Evolutionary conservation across 768 basidiomycete genomes (phyloP).

Genomic region (Cubamyces lactineus): DNA sequence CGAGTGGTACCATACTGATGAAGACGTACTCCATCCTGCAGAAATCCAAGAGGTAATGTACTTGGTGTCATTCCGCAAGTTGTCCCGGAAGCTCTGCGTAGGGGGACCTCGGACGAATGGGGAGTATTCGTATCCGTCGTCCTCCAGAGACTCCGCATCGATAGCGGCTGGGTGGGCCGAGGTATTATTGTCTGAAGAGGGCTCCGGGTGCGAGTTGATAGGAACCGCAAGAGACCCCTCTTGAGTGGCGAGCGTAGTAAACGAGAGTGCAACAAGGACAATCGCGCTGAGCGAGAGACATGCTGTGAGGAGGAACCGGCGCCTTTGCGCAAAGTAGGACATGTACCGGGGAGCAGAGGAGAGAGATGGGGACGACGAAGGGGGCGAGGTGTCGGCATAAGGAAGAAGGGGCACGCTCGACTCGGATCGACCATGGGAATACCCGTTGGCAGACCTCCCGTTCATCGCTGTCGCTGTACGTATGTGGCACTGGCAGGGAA

Average conservation of each 20-base stretch:
- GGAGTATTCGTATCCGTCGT: slow-evolving; percentile 22
- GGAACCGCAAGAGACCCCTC: neutral
- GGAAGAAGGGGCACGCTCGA: slow-evolving; percentile 33
- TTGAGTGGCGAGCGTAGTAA: neutral
- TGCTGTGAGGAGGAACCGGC: slow-evolving; percentile 31
- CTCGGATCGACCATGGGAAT: slow-evolving; percentile 25
- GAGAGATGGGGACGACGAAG: slow-evolving; percentile 18
- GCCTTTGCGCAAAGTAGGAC: slow-evolving; percentile 13
- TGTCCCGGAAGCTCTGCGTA: slow-evolving; percentile 64
- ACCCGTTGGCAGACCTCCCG: slow-evolving; percentile 9
- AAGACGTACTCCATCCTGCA: slow-evolving; percentile 65
- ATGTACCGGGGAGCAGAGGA: slow-evolving; percentile 17
- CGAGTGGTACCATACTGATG: slow-evolving; percentile 1
- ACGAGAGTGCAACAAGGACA: slow-evolving; percentile 1
- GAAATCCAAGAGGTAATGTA: slow-evolving; percentile 78
- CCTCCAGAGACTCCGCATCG: slow-evolving; percentile 12
- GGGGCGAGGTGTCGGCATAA: slow-evolving; percentile 24
- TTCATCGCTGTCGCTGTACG: slow-evolving; percentile 2
- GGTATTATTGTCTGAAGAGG: slow-evolving; percentile 24
- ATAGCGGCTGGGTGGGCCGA: slow-evolving; percentile 14
- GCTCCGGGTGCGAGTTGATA: neutral
- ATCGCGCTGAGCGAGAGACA: slow-evolving; percentile 31
- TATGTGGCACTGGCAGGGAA: slow-evolving; percentile 1
- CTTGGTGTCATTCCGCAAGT: slow-evolving; percentile 58
- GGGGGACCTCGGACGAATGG: slow-evolving; percentile 49